phyloP scores from a whole-genome alignment of 73 alveolate genomes.

The Urostyla sp. region DNA sequence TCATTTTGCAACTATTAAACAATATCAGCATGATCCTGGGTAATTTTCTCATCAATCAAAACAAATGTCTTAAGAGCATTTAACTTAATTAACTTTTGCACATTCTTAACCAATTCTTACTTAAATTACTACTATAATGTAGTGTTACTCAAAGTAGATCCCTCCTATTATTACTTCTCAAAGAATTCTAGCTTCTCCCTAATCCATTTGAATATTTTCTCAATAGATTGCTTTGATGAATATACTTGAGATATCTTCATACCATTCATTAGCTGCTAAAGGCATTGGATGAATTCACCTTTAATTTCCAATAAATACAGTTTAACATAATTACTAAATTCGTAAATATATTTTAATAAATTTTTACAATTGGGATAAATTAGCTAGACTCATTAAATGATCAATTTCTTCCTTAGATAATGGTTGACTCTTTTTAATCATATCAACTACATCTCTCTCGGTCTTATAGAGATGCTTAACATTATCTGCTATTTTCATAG shows the following conservation, averaged over 20 bases:
- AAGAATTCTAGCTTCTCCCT: slow-evolving; percentile 6
- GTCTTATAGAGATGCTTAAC: not conserved
- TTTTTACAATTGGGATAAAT: slow-evolving; percentile 23
- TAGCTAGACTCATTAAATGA: slow-evolving; percentile 18
- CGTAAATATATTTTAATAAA: not conserved
- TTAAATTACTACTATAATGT: slow-evolving; percentile 18
- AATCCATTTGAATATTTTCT: slow-evolving; percentile 25
- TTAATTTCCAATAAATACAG: slow-evolving; percentile 21
- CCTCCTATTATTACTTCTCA: not conserved
- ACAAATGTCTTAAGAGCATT: slow-evolving; percentile 19
- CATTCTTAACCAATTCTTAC: slow-evolving; percentile 22
- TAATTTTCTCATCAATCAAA: not conserved
- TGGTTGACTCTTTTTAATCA: slow-evolving; percentile 42
- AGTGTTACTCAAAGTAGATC: not conserved
- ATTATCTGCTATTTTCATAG: not conserved
- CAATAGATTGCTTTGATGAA: not conserved
- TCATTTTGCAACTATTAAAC: slow-evolving; percentile 14
- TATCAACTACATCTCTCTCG: slow-evolving; percentile 7
- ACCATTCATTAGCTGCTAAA: slow-evolving; percentile 18
- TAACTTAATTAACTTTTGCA: not conserved
- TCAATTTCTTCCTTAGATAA: not conserved
- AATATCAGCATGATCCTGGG: slow-evolving; percentile 17
- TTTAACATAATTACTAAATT: slow-evolving; percentile 34
- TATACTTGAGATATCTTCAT: not conserved
- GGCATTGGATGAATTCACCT: slow-evolving; percentile 18